Evolutionary conservation across 116 monocot species (phyloP).

Genomic region (Posidonia oceanica): DNA sequence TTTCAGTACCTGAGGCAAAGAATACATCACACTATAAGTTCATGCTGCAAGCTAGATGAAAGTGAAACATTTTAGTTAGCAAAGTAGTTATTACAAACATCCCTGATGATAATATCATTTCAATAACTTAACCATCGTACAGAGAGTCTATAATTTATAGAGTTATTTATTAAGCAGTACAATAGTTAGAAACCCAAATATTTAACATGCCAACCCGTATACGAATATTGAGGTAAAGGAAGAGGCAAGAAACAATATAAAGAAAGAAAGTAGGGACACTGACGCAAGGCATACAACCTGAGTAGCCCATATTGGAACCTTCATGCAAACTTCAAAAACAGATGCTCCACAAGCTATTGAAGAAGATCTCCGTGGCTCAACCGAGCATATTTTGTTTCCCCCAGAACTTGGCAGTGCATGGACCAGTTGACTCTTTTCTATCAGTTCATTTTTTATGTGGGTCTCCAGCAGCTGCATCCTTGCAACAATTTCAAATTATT

Average conservation of each 20-base stretch:
- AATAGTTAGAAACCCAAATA: too few relatives aligned
- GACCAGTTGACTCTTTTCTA: conserved; percentile 77
- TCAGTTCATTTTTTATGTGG: conserved; percentile 87
- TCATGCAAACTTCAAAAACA: conserved; percentile 85
- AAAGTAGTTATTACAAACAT: too few relatives aligned
- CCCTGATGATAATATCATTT: too few relatives aligned
- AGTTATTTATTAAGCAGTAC: too few relatives aligned
- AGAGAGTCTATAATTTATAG: too few relatives aligned
- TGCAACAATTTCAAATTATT: not conserved
- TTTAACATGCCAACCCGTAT: too few relatives aligned
- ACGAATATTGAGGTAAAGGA: too few relatives aligned
- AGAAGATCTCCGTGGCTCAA: conserved; percentile 45
- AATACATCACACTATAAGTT: not conserved
- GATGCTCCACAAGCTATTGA: conserved; percentile 81
- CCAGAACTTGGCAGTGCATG: conserved; percentile 39
- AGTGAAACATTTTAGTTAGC: too few relatives aligned
- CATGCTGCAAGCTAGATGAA: too few relatives aligned
- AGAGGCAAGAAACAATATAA: too few relatives aligned
- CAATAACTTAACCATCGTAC: too few relatives aligned
- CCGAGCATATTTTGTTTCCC: conserved; percentile 26
- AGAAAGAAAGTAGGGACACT: too few relatives aligned
- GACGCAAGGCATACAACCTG: conserved; percentile 39
- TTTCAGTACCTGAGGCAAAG: conserved; percentile 48
- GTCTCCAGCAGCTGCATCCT: conserved; percentile 67
- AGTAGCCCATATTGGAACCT: conserved; percentile 82